Conservation (phyloP, 805 yeast species). For the Candida piceae region DNA sequence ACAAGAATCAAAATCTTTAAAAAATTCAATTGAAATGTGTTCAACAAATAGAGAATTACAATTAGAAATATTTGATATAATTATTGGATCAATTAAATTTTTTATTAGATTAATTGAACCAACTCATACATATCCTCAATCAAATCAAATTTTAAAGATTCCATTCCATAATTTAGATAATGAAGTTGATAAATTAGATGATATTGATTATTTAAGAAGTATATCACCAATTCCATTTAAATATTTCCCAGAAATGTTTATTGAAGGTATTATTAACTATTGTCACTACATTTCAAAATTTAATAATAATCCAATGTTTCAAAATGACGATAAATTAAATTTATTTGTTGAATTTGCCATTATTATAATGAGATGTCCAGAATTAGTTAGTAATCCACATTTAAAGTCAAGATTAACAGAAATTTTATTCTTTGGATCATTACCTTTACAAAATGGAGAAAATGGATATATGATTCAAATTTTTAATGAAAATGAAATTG, state of each 20-base stretch:
- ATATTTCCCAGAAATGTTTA: slow-evolving; percentile 76
- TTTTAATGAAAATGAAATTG: slow-evolving; percentile 58
- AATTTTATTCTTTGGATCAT: slow-evolving; percentile 68
- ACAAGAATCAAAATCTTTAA: slow-evolving; percentile 36
- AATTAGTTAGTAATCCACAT: slow-evolving; percentile 86
- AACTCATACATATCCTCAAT: slow-evolving; percentile 52
- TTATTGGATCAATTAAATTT: slow-evolving; percentile 71
- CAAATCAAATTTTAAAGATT: slow-evolving; percentile 36
- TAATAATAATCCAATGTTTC: slow-evolving; percentile 51
- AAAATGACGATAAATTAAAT: slow-evolving; percentile 45
- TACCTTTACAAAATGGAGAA: slow-evolving; percentile 46
- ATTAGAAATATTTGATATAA: slow-evolving; percentile 66
- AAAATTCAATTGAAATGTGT: slow-evolving; percentile 58
- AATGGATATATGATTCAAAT: slow-evolving; percentile 73
- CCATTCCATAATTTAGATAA: slow-evolving; percentile 58
- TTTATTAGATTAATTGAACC: slow-evolving; percentile 73
- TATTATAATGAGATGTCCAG: slow-evolving; percentile 76
- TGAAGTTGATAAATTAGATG: slow-evolving; percentile 65
- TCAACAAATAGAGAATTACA: slow-evolving; percentile 55
- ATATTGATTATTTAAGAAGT: slow-evolving; percentile 62
- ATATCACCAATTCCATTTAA: slow-evolving; percentile 73
- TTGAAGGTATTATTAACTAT: slow-evolving; percentile 78
- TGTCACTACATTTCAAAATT: slow-evolving; percentile 56
- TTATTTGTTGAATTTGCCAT: slow-evolving; percentile 68
- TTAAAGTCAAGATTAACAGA: slow-evolving; percentile 82